Evolutionary conservation across 495 filamentous ascomycete genomes (phyloP), one percentile per base, ranked within the genome.

Genomic region (Lentithecium fluviatile): DNA sequence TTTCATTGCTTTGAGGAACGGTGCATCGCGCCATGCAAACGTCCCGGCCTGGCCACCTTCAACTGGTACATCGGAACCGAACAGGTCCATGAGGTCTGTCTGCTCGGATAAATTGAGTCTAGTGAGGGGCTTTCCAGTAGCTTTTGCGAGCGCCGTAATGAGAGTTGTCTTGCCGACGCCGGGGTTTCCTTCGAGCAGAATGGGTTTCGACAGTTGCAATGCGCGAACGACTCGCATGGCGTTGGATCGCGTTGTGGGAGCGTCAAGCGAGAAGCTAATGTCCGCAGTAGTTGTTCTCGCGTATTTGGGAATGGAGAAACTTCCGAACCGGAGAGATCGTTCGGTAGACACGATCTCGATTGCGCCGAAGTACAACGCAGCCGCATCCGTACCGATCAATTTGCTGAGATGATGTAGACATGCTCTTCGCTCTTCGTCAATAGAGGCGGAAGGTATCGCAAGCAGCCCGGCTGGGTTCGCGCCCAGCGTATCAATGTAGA

Each of bases 151-250:
- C 5, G 91, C 93, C 19, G 85, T 86, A 4, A 99, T 81, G 7
- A 99, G 82, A 15, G 91, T 95, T 0, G 95, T 99, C 75, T 99
- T 99, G 46, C 95, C 95, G 45, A 99, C 95, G 65, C 95, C 95
- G 20, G 95, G 95, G 64, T 87, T 96, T 34, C 95, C 95, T 75
- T 99, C 95, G 23, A 99, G 78, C 20, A 99, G 78, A 52, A 97
- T 91, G 24, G 95, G 91, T 65, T 95, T 97, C 21, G 83, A 80
- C 1, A 94, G 80, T 68, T 95, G 91, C 50, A 97, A 77, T n/a
- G 94, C 95, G 53, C 95, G 83, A 48, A 91, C 80, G 25, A 99
- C 87, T 70, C 92, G 80, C 80, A 97, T 91, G 2, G 86, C 88
- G 65, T 99, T 99, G 56, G 84, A 78, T 62, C 84, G 88, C 0